Base-by-base conservation (phyloP, 169 alveolate species). In the Cryptosporidium canis region DNA sequence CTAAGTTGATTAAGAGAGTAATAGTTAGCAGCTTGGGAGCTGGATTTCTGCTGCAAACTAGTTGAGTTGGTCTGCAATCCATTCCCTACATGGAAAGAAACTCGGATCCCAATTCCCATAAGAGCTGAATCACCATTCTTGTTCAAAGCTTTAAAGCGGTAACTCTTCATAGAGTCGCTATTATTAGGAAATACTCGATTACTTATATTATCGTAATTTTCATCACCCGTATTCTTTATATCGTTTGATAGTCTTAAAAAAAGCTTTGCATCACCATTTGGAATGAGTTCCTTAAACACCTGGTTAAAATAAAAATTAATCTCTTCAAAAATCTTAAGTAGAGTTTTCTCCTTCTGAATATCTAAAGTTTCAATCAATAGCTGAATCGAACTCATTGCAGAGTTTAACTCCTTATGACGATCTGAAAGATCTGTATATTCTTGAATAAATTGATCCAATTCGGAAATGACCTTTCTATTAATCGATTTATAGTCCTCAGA, bases 251-350 rank as follows among this genome's bases (percentile, higher is more conserved):
- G 64, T 53, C 55, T 77, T 58, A 77, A n/a, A 6, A 77, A n/a
- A n/a, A 90, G 82, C n/a, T 83, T 85, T n/a, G 91, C 90, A 24
- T 82, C 85, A 14, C 95, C 95, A n/a, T 70, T 77, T 1, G 95
- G 94, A 1, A 92, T 94, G 27, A 92, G 90, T 27, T 91, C 92
- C 37, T 44, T 72, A 35, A 92, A 92, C 2, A 85, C 91, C 41
- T 90, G 90, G 18, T 71, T 56, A 21, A 92, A 70, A 39, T 91
- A 64, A 21, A 70, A 87, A 71, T 92, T 92, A 12, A 91, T 67
- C 63, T 83, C 90, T 45, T 70, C 66, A 85, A 56, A 90, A 83
- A 45, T 83, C 77, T 92, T 45, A 56, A 70, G 48, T 90, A 85
- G 58, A 39, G 91, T 44, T 56, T 55, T 39, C 67, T 92, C 95